Evolutionary conservation across 176 grass and related monocot species (phyloP).

Genomic region (Rhynchospora tenuis): DNA sequence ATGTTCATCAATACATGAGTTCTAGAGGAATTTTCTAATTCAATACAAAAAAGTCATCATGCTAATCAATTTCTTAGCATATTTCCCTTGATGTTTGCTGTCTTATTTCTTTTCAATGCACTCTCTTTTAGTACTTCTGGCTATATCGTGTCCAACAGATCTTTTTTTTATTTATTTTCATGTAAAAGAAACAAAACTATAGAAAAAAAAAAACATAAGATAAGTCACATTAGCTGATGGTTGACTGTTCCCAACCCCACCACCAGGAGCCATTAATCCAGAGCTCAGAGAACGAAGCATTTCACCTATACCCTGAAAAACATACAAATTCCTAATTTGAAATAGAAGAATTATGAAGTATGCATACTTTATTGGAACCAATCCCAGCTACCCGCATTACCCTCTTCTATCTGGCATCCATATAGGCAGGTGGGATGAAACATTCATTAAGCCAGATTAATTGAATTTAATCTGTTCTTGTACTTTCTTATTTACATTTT

Average conservation of each 20-base stretch:
- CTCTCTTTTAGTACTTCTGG: not conserved
- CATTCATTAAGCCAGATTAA: not conserved
- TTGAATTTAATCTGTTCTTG: not conserved
- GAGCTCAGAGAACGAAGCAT: slow-evolving; percentile 63
- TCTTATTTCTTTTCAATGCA: not conserved
- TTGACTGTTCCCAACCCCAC: slow-evolving; percentile 34
- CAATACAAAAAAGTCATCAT: not conserved
- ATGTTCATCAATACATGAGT: not conserved
- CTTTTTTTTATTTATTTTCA: not conserved
- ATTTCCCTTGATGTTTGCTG: not conserved
- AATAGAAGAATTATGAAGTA: slow-evolving; percentile 13
- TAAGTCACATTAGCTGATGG: slow-evolving; percentile 29
- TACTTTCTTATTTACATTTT: not conserved
- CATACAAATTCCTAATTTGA: slow-evolving; percentile 6
- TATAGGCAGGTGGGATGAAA: not conserved
- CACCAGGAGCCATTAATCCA: slow-evolving; percentile 39
- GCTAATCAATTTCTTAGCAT: not conserved
- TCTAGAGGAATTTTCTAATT: not conserved
- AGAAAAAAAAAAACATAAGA: slow-evolving; percentile 5
- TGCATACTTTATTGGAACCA: slow-evolving; percentile 10
- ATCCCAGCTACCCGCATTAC: slow-evolving; percentile 19
- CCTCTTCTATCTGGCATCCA: slow-evolving; percentile 9
- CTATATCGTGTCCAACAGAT: not conserved
- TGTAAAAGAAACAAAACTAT: not conserved
- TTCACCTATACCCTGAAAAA: slow-evolving; percentile 61